Conservation (phyloP, 352 stramenopile species). For the Globisporangium apiculatum region DNA sequence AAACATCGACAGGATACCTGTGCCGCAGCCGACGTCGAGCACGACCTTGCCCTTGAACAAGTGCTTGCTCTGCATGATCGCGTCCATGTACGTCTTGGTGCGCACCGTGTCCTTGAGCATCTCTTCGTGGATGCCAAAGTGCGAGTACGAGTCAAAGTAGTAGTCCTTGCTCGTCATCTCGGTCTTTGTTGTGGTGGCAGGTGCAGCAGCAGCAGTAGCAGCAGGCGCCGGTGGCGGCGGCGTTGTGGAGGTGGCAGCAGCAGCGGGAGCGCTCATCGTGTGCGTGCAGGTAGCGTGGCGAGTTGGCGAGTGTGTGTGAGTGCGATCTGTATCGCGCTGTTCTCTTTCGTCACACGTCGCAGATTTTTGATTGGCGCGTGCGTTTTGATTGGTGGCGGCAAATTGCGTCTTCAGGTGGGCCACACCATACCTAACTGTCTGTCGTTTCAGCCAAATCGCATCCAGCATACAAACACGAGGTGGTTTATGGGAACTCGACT, state of each 20-base stretch:
- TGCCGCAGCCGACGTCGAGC: constrained; percentile 96
- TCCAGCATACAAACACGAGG: background rate
- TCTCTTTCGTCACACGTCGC: constrained; percentile 9
- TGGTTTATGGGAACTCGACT: background rate
- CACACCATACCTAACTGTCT: too few species aligned
- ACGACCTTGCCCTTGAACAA: constrained; percentile 97
- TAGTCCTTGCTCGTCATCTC: constrained; percentile 94
- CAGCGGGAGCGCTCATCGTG: constrained; percentile 20
- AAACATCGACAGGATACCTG: constrained; percentile 98
- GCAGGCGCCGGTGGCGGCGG: constrained; percentile 13
- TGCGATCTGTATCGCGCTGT: background rate
- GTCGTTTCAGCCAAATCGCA: too few species aligned
- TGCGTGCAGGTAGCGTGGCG: background rate
- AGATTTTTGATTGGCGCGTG: constrained; percentile 2
- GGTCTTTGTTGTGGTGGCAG: constrained; percentile 20
- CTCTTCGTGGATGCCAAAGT: constrained; percentile 98
- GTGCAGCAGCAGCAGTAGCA: constrained; percentile 9
- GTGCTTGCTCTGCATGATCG: constrained; percentile 95
- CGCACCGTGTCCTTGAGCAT: constrained; percentile 90
- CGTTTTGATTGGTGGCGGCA: too few species aligned
- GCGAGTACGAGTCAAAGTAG: constrained; percentile 98
- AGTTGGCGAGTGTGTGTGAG: constrained; percentile 2
- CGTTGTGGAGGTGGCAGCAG: constrained; percentile 10
- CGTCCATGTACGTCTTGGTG: constrained; percentile 96
- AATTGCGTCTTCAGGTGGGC: too few species aligned